phyloP scores from a whole-genome alignment of 83 land plant species.

The Diphasiastrum complanatum region DNA sequence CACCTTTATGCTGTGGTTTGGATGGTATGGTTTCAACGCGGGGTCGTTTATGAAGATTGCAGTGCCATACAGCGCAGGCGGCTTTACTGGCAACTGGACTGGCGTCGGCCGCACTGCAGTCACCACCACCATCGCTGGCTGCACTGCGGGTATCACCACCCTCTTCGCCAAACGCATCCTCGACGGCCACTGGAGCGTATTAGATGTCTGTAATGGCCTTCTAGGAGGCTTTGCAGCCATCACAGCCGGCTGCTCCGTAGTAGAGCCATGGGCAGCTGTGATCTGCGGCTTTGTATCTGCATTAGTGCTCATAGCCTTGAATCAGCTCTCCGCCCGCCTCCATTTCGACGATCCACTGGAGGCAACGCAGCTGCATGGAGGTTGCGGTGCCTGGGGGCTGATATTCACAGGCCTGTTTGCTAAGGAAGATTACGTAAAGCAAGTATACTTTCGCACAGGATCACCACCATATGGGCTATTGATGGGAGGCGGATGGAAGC shows the following conservation, averaged over 20 bases:
- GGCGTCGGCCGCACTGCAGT: conserved; percentile 46
- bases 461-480: no score
- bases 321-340: conserved; percentile 42
- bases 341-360: conserved; percentile 54
- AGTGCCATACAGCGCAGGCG: conserved; percentile 21
- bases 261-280: conserved; percentile 67
- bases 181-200: conserved; percentile 47
- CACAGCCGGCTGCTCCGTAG: conserved; percentile 66
- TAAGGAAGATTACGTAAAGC: conserved; percentile 41
- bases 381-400: conserved; percentile 75
- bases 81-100: conserved; percentile 41
- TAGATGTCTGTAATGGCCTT: conserved; percentile 52
- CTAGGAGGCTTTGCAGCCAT: conserved; percentile 59
- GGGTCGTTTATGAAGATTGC: conserved; percentile 39
- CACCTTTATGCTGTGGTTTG: conserved; percentile 53
- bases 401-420: conserved; percentile 65
- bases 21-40: conserved; percentile 55
- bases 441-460: no score
- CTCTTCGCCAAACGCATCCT: conserved; percentile 38
- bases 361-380: conserved; percentile 72
- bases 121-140: conserved; percentile 50
- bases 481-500: no score
- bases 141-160: conserved; percentile 46
- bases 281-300: conserved; percentile 67
- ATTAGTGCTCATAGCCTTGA: conserved; percentile 47